Evolutionary conservation across 106 monocot genomes (phyloP), one percentile per base, ranked within the genome.

Genomic region (Iris macrosiphon): DNA sequence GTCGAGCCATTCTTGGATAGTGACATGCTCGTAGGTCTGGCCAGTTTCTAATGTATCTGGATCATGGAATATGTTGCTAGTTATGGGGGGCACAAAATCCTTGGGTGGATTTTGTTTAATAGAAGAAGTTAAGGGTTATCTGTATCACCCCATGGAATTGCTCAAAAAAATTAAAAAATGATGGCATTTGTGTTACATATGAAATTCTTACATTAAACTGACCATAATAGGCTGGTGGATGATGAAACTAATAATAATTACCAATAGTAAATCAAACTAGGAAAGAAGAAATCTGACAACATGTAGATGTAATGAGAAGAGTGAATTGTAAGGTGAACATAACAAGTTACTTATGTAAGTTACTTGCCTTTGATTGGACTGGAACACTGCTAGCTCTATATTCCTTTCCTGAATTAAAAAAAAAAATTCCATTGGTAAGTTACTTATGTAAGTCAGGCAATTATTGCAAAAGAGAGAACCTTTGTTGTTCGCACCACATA

Each of bases 51-150:
- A 43, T 6, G 81, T 81, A 28, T 76, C 81, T 13, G 81, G 81
- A 38, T 81, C 81, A 52, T 76, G 46, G 25, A 81, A 81, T 23
- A 81, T 23, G 33, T 81, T 52, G 40, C 72, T 76, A 16, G 81
- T 81, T 62, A 81, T 81, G 52, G 81, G 72, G 55, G 76, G 76
- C 10, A 81, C 68, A 46, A 81, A 81, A 55, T 81, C 81, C 58
- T 81, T 81, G 0, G 81, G 81, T 45, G 81, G 61, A 31, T 58
- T 50, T 55, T 33, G 51, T 21, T 51, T 75, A 26, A 37, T 39
- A 10, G 26, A 68, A 4, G 44, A n/a, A n/a, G n/a, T n/a, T n/a
- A 23, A 40, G 49, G 34, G 38, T 27, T 63, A 48, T 63, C 79
- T 4, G 68, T 45, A 49, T 64, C 73, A 35, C n/a, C 53, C 46